Evolutionary conservation across 148 eudicot species (phyloP).

Genomic region (Spergularia bocconei): DNA sequence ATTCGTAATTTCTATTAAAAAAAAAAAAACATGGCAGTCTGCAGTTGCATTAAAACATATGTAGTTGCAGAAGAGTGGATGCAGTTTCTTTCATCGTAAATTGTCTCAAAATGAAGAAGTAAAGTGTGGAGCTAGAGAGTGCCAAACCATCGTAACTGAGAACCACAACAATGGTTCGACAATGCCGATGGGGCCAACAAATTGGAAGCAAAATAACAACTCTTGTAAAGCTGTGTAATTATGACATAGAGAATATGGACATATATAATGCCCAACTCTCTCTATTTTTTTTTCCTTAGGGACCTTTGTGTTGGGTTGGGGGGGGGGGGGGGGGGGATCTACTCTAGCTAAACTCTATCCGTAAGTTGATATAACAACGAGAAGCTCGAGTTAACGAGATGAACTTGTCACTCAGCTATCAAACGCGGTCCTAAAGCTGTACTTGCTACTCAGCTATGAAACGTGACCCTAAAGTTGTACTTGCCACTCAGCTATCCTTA

Average conservation of each 20-base stretch:
- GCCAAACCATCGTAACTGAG: not conserved
- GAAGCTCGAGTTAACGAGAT: no score
- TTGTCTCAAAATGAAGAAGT: constrained; percentile 9
- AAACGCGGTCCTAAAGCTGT: no score
- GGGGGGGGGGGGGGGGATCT: no score
- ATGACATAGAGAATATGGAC: not conserved
- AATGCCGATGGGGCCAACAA: not conserved
- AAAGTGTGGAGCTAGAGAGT: not conserved
- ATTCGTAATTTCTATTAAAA: constrained; percentile 6
- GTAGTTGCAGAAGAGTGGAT: constrained; percentile 5
- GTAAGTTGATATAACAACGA: no score
- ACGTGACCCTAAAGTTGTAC: no score
- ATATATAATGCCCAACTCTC: constrained; percentile 1
- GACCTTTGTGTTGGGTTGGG: no score
- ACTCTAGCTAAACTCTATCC: no score
- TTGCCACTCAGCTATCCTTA: no score
- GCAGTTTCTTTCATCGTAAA: constrained; percentile 8
- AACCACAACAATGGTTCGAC: not conserved
- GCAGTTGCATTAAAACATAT: constrained; percentile 21
- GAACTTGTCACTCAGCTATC: no score
- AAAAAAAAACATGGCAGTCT: constrained; percentile 12
- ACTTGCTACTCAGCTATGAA: no score
- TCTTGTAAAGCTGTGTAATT: constrained; percentile 6
- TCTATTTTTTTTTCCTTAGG: not conserved
- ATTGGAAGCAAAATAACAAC: not conserved